Percentiles rank a stretch among this genome's conserved stretches.
Conservation (phyloP, 345 rosid species). For the Sisymbrium altissimum region DNA sequence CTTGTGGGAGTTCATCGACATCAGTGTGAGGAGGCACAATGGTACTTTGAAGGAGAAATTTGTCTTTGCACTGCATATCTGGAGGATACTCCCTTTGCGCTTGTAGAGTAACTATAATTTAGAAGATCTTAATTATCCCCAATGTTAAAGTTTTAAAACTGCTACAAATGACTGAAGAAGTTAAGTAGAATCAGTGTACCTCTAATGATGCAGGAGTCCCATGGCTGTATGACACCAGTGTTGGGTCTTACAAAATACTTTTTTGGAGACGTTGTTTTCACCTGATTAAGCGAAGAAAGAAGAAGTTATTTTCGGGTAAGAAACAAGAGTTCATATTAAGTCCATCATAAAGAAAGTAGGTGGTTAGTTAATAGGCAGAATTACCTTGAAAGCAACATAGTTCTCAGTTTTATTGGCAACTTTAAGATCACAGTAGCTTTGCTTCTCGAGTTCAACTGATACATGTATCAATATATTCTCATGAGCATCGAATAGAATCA, state of each 20-base stretch:
- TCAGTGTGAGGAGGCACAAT: conserved; percentile 68
- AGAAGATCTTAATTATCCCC: not conserved
- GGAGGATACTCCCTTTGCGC: conserved; percentile 76
- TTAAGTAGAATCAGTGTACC: conserved; percentile 38
- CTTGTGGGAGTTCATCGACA: conserved; percentile 80
- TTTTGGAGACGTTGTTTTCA: conserved; percentile 95
- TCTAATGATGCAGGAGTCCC: conserved; percentile 70
- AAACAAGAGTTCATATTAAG: too few species aligned
- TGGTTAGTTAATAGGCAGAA: not conserved
- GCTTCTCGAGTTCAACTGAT: conserved; percentile 74
- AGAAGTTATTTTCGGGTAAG: not conserved
- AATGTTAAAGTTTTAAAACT: not conserved
- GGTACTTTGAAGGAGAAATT: conserved; percentile 91
- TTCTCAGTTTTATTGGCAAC: conserved; percentile 71
- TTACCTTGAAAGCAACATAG: conserved; percentile 80
- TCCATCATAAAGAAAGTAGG: not conserved
- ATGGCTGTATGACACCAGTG: conserved; percentile 76
- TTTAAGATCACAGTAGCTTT: conserved; percentile 65
- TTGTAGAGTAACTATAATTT: conserved; percentile 77
- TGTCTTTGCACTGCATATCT: conserved; percentile 95
- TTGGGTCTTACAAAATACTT: conserved; percentile 98
- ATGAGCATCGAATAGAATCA: not conserved
- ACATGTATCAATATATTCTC: not conserved
- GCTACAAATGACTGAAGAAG: not conserved
- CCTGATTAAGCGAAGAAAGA: conserved; percentile 41